Conservation (phyloP, 768 basidiomycete species). For the Amanita muscaria region DNA sequence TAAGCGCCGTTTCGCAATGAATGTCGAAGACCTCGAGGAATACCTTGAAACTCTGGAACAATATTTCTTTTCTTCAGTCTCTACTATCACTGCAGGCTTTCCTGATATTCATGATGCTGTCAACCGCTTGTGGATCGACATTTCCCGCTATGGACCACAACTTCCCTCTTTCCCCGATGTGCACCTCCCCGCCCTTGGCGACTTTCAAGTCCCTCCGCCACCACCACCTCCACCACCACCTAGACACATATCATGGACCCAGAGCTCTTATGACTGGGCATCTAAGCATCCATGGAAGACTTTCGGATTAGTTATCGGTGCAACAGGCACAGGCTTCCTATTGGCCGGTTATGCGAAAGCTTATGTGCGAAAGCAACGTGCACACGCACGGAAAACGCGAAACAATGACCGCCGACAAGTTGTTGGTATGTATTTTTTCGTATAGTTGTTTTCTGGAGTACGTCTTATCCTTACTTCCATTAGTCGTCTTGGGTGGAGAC, state of each 20-base stretch:
- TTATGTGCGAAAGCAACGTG: conserved; percentile 25
- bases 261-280: conserved; percentile 43
- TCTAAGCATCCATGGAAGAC: conserved; percentile 53
- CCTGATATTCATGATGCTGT: conserved; percentile 57
- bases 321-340: conserved; percentile 50
- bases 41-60: conserved; percentile 61
- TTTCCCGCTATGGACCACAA: conserved; percentile 72
- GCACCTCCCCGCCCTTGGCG: conserved; percentile 54
- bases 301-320: conserved; percentile 43
- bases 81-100: conserved; percentile 49
- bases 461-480: neutral
- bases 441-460: neutral
- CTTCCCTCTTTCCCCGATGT: conserved; percentile 45
- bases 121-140: conserved; percentile 67
- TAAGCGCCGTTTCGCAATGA: conserved; percentile 7
- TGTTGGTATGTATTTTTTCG: conserved; percentile 42
- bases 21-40: conserved; percentile 51
- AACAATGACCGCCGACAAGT: conserved; percentile 53
- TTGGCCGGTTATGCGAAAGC: conserved; percentile 45
- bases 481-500: conserved; percentile 81
- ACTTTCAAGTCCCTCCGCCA: conserved; percentile 54
- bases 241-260: conserved; percentile 36
- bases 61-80: conserved; percentile 45
- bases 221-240: conserved; percentile 62
- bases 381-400: conserved; percentile 37